Base-by-base conservation (phyloP, 306 rosid species). In the Purshia tridentata region DNA sequence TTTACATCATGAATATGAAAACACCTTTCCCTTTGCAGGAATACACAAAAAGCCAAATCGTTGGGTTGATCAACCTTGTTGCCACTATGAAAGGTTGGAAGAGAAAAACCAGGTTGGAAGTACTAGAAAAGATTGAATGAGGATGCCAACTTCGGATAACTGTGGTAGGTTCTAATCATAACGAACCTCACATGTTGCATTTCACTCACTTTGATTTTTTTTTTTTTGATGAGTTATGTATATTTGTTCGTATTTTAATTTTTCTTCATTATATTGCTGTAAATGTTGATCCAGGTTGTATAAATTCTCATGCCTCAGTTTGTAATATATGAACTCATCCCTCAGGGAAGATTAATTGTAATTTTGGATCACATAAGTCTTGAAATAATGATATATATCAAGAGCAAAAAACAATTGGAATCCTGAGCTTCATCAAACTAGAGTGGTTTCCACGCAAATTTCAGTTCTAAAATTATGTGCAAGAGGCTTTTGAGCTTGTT, bases 51-150 rank as follows among this genome's bases (percentile, higher is more conserved):
- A 87, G 62, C 84, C 99, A 95, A 82, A 63, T 91, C 61, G 85
- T 92, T 57, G 98, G 99, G 74, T 72, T 95, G 84, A 47, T 95
- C 80, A 91, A 95, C 84, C 91, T 95, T n/a, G 99, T 95, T 72
- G 94, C 98, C 58, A 11, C 96, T 4, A 90, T 95, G 99, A 95
- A 90, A 88, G 90, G 96, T 67, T 95, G 99, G 99, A 91, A 91
- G 88, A 88, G 99, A 74, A 95, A 95, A 90, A 88, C 91, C 67
- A 87, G 97, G 86, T 80, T 90, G 86, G 99, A 95, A 72, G 75
- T 88, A 54, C 59, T 95, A 51, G 99, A 91, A 84, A 95, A 91
- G 89, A 95, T 95, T 62, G 98, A 95, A 81, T 91, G 91, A 93
- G 80, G 39, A 62, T 56, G 67, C 16, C 37, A 8, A 66, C 7